These are phyloP conservation scores for Phlebiopsis flavidoalba DNA, from an alignment of 768 basidiomycete species.

Conservation along the genomic window DNA sequence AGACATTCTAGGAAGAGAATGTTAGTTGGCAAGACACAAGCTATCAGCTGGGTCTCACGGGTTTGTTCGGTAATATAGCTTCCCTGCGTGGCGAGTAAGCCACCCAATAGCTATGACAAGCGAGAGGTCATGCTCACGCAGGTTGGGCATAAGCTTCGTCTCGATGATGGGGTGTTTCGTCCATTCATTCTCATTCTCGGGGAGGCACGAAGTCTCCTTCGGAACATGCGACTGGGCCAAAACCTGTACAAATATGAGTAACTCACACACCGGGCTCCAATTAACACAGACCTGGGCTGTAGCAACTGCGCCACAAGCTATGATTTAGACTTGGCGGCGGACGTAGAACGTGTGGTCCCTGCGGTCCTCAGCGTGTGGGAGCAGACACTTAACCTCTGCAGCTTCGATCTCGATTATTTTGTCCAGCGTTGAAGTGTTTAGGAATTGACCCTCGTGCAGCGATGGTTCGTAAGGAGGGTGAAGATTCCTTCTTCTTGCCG, in stretches of 20 bases:
- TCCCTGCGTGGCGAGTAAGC: constrained; percentile 6
- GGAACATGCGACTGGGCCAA: constrained; percentile 15
- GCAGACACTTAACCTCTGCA: background rate
- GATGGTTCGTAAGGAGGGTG: constrained; percentile 14
- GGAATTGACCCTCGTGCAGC: constrained; percentile 13
- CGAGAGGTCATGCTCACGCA: constrained; percentile 3
- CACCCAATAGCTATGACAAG: background rate
- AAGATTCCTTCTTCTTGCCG: constrained; percentile 1
- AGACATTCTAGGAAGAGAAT: constrained; percentile 3
- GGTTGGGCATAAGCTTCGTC: constrained; percentile 12
- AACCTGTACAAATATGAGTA: constrained; percentile 7
- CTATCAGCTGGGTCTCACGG: constrained; percentile 2
- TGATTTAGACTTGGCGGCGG: constrained; percentile 12
- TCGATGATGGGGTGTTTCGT: background rate
- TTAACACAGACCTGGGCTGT: constrained; percentile 16
- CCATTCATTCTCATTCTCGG: background rate
- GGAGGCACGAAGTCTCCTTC: background rate
- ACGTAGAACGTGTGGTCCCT: constrained; percentile 2
- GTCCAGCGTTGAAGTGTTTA: background rate
- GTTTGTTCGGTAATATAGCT: constrained; percentile 19
- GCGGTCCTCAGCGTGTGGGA: background rate
- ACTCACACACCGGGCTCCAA: background rate
- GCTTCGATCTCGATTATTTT: background rate
- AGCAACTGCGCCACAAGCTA: constrained; percentile 16
- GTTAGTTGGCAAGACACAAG: background rate